Conservation (phyloP, 2,329 filamentous ascomycete species). For the Aspergillus melleus region DNA sequence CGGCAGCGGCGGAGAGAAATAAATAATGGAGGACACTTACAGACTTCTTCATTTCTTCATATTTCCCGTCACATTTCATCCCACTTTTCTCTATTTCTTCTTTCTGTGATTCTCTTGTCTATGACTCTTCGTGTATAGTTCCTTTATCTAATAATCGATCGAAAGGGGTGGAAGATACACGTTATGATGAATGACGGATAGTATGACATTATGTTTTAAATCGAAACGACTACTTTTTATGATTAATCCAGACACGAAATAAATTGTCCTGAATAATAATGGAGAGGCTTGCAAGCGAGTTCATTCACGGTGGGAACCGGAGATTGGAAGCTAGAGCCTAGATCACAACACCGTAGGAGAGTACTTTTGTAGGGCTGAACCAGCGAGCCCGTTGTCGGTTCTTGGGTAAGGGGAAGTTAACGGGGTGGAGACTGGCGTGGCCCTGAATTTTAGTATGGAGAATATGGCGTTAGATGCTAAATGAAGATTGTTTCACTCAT, state of each 20-base stretch:
- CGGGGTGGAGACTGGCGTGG: not conserved
- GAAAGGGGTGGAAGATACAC: not conserved
- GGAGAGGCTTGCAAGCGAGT: too few relatives aligned
- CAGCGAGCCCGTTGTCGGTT: not conserved
- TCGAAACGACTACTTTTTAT: not conserved
- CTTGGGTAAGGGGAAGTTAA: not conserved
- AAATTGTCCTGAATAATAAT: not conserved
- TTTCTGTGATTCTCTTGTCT: not conserved
- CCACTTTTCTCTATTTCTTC: not conserved
- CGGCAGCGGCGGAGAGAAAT: slow-evolving; percentile 70
- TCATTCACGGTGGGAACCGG: not conserved
- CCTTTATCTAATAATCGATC: not conserved
- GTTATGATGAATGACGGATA: not conserved
- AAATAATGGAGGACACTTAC: slow-evolving; percentile 16
- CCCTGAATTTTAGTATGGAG: too few relatives aligned
- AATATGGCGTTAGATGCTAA: not conserved
- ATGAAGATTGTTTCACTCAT: not conserved
- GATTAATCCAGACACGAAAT: not conserved
- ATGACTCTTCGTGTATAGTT: not conserved
- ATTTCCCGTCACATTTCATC: not conserved
- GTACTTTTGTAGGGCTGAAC: not conserved
- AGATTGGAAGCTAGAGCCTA: not conserved
- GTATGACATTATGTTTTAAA: not conserved
- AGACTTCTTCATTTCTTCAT: not conserved
- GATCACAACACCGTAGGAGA: not conserved